Conservation (phyloP, 345 rosid species). For the Syzygium oleosum region DNA sequence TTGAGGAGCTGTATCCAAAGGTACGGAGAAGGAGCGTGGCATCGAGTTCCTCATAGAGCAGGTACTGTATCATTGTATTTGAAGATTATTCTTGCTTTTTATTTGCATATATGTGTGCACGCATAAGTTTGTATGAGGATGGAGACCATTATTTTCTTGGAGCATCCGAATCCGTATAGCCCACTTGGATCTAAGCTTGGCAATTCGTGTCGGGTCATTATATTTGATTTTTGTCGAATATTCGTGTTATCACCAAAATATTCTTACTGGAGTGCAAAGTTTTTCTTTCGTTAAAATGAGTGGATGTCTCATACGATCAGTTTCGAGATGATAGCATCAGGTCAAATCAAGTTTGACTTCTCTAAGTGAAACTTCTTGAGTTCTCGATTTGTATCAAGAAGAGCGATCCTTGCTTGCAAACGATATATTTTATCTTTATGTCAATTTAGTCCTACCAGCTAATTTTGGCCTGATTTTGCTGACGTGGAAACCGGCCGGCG, state of each 20-base stretch:
- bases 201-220: no score
- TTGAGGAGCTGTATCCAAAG: slow-evolving; percentile 22
- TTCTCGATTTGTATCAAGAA: no score
- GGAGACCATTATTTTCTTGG: neutral
- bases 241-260: no score
- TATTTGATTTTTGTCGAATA: neutral
- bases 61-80: slow-evolving; percentile 6
- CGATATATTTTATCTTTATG: no score
- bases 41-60: slow-evolving; percentile 27
- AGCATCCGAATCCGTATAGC: neutral
- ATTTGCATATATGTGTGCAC: neutral
- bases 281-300: neutral
- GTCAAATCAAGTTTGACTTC: neutral
- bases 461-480: no score
- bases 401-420: no score
- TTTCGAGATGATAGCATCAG: no score
- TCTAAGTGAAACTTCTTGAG: neutral
- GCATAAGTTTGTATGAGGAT: neutral
- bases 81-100: neutral
- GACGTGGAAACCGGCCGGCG: no score
- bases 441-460: no score
- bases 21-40: slow-evolving; percentile 48
- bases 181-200: neutral
- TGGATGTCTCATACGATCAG: neutral
- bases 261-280: neutral